Percentiles rank a stretch among this genome's conserved stretches.
Evolutionary conservation across 2,329 filamentous ascomycete species (phyloP).

Genomic region (Aspergillus tanneri): DNA sequence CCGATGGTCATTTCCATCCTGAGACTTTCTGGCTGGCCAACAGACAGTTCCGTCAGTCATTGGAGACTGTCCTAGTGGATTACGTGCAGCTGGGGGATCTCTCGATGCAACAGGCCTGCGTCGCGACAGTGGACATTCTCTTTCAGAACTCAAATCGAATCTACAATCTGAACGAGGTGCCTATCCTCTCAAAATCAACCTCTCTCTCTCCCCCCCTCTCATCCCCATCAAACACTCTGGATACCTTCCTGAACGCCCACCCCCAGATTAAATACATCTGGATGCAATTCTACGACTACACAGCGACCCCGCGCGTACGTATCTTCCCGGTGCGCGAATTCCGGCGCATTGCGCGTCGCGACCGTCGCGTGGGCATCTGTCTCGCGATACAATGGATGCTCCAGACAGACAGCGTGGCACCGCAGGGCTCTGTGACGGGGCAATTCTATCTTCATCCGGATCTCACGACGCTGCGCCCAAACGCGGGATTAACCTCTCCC

Average conservation of each 20-base stretch:
- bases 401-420: constrained; percentile 60
- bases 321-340: constrained; percentile 65
- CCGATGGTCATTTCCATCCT: constrained; percentile 75
- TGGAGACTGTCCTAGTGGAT: constrained; percentile 66
- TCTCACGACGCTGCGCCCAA: constrained; percentile 59
- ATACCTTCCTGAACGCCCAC: constrained; percentile 53
- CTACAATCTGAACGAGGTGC: constrained; percentile 60
- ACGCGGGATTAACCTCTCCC: constrained; percentile 54
- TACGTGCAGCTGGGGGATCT: constrained; percentile 66
- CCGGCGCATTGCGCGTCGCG: constrained; percentile 46
- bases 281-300: constrained; percentile 76
- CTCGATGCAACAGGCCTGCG: constrained; percentile 60
- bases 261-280: constrained; percentile 64
- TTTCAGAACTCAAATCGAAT: constrained; percentile 76
- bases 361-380: constrained; percentile 60
- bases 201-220: constrained; percentile 5
- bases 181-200: constrained; percentile 21
- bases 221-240: constrained; percentile 27
- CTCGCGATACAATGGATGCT: constrained; percentile 65
- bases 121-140: constrained; percentile 65
- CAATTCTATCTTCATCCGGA: constrained; percentile 68
- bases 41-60: constrained; percentile 67
- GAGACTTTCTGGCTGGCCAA: constrained; percentile 75
- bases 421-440: constrained; percentile 59
- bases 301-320: constrained; percentile 65